phyloP scores from a whole-genome alignment of 208 protist genomes.

The Entamoeba histolytica region DNA sequence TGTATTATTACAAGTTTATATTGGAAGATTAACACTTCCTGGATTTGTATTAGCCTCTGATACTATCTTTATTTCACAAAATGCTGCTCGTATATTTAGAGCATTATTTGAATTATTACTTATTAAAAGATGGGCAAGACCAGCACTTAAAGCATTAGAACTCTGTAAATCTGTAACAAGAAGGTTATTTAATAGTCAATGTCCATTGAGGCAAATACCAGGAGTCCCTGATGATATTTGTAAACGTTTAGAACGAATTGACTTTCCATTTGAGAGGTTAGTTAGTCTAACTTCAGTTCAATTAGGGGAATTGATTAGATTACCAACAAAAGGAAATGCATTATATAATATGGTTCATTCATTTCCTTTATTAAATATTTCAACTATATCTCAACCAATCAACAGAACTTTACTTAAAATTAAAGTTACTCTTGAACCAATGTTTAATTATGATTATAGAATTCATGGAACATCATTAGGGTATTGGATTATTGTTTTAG shows the following conservation, averaged over 20 bases:
- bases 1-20: constrained; percentile 91
- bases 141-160: constrained; percentile 26
- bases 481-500: constrained; percentile 79
- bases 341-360: constrained; percentile 61
- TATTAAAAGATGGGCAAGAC: constrained; percentile 28
- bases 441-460: constrained; percentile 65
- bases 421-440: constrained; percentile 71
- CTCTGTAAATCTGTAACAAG: constrained; percentile 77
- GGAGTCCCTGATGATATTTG: constrained; percentile 60
- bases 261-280: constrained; percentile 73
- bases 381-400: constrained; percentile 71
- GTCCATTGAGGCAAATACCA: constrained; percentile 44
- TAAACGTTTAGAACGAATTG: constrained; percentile 67
- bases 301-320: constrained; percentile 64
- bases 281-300: constrained; percentile 64
- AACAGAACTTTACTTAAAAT: constrained; percentile 70
- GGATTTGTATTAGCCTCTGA: constrained; percentile 87
- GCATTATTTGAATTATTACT: constrained; percentile 73
- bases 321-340: constrained; percentile 52
- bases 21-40: constrained; percentile 75
- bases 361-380: constrained; percentile 70
- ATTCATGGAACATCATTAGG: constrained; percentile 60
- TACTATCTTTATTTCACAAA: constrained; percentile 96
- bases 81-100: constrained; percentile 41
- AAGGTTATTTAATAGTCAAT: constrained; percentile 78